Evolutionary conservation across 192 early-diverging fungal species (phyloP).

Genomic region (Backusella westeae): DNA sequence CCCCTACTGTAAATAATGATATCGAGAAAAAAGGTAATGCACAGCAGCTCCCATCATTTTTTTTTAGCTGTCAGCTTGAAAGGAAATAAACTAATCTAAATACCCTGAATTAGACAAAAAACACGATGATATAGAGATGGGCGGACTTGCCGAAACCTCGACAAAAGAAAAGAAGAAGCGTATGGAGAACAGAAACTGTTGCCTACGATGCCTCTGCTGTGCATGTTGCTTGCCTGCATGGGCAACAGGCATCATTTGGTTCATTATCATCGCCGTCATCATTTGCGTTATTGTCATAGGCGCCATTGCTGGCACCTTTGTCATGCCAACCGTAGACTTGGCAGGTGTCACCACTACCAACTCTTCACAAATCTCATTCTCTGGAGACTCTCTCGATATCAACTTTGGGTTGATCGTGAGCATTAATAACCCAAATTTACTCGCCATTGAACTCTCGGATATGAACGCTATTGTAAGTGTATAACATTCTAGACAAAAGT

Average conservation of each 20-base stretch:
- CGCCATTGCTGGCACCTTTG: constrained; percentile 32
- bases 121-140: background rate
- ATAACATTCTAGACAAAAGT: background rate
- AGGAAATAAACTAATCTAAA: background rate
- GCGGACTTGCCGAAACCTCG: background rate
- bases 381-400: constrained; percentile 13
- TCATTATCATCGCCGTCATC: constrained; percentile 24
- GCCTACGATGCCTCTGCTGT: constrained; percentile 18
- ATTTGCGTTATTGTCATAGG: constrained; percentile 36
- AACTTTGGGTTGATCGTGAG: constrained; percentile 26
- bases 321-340: constrained; percentile 24
- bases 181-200: constrained; percentile 13
- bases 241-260: constrained; percentile 17
- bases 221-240: constrained; percentile 28
- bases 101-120: background rate
- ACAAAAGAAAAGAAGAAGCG: background rate
- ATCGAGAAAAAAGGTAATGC: background rate
- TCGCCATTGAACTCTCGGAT: constrained; percentile 35
- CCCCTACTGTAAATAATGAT: background rate
- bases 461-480: constrained; percentile 43
- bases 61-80: background rate
- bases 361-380: background rate
- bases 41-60: background rate
- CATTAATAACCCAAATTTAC: constrained; percentile 40
- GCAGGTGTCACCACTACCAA: background rate